phyloP scores from a whole-genome alignment of 1,284 basidiomycete genomes.

The Malassezia brasiliensis region DNA sequence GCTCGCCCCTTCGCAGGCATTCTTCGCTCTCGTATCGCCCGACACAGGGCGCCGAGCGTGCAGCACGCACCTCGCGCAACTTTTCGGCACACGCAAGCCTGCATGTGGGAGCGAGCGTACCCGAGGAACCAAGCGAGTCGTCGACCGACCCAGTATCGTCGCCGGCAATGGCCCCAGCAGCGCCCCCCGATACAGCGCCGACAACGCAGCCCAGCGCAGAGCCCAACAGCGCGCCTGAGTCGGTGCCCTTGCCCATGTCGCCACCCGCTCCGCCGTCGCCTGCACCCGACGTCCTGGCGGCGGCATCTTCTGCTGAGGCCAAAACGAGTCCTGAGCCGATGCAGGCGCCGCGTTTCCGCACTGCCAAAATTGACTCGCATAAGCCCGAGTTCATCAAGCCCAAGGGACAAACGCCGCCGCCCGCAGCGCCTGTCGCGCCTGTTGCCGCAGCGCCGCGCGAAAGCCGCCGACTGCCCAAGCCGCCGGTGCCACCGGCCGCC shows the following conservation, averaged over 20 bases:
- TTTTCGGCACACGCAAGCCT: not conserved
- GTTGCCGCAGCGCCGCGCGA: not conserved
- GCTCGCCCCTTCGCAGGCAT: not conserved
- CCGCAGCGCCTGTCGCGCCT: not conserved
- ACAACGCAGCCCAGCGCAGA: not conserved
- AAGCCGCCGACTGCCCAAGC: not conserved
- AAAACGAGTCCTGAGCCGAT: not conserved
- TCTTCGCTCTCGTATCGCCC: slow-evolving; percentile 1
- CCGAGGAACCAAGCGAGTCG: not conserved
- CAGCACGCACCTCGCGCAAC: not conserved
- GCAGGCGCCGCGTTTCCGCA: not conserved
- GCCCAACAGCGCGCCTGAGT: not conserved
- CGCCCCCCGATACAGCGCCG: not conserved
- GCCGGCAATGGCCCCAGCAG: not conserved
- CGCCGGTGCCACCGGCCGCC: not conserved
- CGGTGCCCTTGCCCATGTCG: not conserved
- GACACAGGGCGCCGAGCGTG: not conserved
- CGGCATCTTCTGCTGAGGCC: not conserved
- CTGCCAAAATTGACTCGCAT: not conserved
- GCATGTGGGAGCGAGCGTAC: not conserved
- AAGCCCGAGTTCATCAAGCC: not conserved
- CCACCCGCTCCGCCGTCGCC: not conserved
- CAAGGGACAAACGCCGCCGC: not conserved
- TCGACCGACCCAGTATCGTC: not conserved
- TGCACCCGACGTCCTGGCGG: not conserved